These are phyloP conservation scores for Chloromonas sp. DNA, from an alignment of 163 green algal genomes.

Conservation along the genomic window DNA sequence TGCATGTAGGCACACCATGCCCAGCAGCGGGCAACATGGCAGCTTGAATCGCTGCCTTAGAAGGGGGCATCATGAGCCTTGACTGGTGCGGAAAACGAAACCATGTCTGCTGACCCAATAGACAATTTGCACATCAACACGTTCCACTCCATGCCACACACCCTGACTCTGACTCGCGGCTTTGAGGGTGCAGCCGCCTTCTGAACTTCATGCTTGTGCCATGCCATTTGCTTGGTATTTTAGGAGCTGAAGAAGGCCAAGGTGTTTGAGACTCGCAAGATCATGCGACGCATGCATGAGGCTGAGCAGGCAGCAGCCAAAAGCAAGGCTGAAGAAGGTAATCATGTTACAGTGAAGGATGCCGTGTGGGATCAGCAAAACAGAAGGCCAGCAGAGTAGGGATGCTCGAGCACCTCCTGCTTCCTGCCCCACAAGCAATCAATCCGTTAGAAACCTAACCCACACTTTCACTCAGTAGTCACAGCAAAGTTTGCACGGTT, in stretches of 20 bases:
- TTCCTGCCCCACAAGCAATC: background rate
- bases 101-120: too few relatives aligned
- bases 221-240: background rate
- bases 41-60: too few relatives aligned
- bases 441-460: too few relatives aligned
- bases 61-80: too few relatives aligned
- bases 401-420: background rate
- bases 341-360: background rate
- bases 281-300: background rate
- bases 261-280: background rate
- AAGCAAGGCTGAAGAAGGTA: background rate
- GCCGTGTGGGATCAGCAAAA: background rate
- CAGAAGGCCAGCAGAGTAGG: background rate
- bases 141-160: too few relatives aligned
- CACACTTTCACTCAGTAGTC: background rate
- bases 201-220: too few relatives aligned
- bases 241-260: background rate
- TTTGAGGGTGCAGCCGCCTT: too few relatives aligned
- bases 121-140: too few relatives aligned
- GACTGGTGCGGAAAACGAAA: too few relatives aligned
- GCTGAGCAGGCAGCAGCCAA: background rate
- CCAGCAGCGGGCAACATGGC: too few relatives aligned
- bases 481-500: background rate
- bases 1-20: too few relatives aligned
- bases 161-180: too few relatives aligned